phyloP scores from a whole-genome alignment of 2,329 filamentous ascomycete genomes.

The Cytospora piceicola region DNA sequence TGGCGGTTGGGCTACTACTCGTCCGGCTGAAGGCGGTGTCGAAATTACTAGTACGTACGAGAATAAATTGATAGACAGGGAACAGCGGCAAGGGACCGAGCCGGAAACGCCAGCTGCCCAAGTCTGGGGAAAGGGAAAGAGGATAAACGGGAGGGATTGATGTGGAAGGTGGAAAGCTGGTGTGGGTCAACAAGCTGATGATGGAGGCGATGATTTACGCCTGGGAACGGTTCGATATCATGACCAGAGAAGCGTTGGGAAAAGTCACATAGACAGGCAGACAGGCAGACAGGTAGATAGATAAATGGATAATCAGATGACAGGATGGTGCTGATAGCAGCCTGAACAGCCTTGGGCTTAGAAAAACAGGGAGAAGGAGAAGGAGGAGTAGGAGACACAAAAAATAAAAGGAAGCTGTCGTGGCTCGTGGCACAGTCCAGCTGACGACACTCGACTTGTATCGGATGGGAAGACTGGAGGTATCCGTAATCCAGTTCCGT shows the following conservation, averaged over 20 bases:
- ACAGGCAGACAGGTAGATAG: neutral
- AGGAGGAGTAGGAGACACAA: neutral
- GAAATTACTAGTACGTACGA: constrained; percentile 17
- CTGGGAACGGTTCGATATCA: neutral
- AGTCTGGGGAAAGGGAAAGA: constrained; percentile 4
- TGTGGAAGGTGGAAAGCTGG: constrained; percentile 17
- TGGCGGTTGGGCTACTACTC: constrained; percentile 7
- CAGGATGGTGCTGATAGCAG: neutral
- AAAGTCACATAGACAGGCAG: neutral
- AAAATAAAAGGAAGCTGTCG: constrained; percentile 9
- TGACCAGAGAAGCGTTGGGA: neutral
- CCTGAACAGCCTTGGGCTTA: neutral
- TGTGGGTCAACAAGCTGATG: constrained; percentile 23
- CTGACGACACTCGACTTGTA: neutral
- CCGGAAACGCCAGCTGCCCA: constrained; percentile 9
- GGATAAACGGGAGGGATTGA: neutral
- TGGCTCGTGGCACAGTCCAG: constrained; percentile 8
- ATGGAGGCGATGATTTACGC: neutral
- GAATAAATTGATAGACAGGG: constrained; percentile 18
- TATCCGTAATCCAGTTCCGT: neutral
- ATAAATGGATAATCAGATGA: neutral
- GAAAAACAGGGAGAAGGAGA: neutral
- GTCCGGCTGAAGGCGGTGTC: constrained; percentile 8
- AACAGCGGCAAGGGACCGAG: constrained; percentile 6
- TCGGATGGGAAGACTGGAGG: neutral